These are phyloP conservation scores for Scedosporium dehoogii DNA, from an alignment of 2,329 filamentous ascomycete species.

Conservation along the genomic window DNA sequence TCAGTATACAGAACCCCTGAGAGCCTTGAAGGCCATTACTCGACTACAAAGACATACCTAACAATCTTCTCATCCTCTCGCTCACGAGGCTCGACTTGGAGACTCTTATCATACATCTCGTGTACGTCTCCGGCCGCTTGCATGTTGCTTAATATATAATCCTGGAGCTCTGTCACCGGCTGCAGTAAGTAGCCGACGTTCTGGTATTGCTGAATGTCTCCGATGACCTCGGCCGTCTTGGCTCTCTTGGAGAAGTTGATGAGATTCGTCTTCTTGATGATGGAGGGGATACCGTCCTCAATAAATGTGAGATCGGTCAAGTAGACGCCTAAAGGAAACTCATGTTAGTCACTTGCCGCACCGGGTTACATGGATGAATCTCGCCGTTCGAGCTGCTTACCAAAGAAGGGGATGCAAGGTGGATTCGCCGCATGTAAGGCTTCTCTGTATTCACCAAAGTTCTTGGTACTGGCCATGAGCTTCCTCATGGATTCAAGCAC, in stretches of 20 bases:
- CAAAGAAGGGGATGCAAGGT: constrained; percentile 96
- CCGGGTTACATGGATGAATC: neutral
- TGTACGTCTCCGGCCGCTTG: constrained; percentile 91
- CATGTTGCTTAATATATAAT: constrained; percentile 96
- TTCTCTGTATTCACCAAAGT: constrained; percentile 95
- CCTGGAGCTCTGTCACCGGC: constrained; percentile 82
- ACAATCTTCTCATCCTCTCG: constrained; percentile 99
- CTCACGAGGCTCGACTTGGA: constrained; percentile 88
- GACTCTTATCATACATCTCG: constrained; percentile 98
- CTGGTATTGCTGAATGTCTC: constrained; percentile 97
- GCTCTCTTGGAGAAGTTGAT: constrained; percentile 98
- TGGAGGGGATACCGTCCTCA: constrained; percentile 91
- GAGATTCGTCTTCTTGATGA: constrained; percentile 90
- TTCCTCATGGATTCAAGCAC: constrained; percentile 84
- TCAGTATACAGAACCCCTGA: constrained; percentile 11
- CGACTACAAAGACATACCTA: constrained; percentile 51
- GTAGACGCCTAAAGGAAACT: constrained; percentile 63
- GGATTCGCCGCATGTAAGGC: constrained; percentile 86
- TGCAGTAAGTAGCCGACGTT: constrained; percentile 93
- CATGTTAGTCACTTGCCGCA: neutral
- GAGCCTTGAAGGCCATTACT: constrained; percentile 2
- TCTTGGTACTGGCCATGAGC: constrained; percentile 95
- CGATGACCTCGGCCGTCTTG: constrained; percentile 96
- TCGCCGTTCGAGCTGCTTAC: constrained; percentile 37
- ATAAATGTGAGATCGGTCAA: constrained; percentile 97